Conservation (phyloP, 208 protist species). For the Trypanosoma boissoni region DNA sequence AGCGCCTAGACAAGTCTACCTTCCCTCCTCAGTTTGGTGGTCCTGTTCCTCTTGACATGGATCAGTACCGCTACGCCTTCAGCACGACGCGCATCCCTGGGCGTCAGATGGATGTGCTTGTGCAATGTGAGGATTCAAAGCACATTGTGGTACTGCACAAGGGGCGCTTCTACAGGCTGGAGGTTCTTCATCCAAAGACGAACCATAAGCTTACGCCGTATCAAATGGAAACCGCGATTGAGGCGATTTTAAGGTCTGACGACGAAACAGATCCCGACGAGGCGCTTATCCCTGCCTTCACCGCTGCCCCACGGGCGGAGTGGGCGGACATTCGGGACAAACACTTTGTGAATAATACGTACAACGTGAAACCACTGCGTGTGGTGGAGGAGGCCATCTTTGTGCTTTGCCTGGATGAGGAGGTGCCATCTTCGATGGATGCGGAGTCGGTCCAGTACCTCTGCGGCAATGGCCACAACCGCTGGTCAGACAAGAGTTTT, state of each 20-base stretch:
- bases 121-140: constrained; percentile 48
- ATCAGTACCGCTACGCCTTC: constrained; percentile 81
- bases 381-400: constrained; percentile 78
- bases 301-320: constrained; percentile 54
- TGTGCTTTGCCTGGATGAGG: constrained; percentile 71
- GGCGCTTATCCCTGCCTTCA: constrained; percentile 63
- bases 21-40: constrained; percentile 59
- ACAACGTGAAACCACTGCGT: constrained; percentile 61
- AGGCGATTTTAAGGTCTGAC: constrained; percentile 43
- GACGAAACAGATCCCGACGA: constrained; percentile 45
- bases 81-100: constrained; percentile 84
- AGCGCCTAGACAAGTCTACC: constrained; percentile 49
- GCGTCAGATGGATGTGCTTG: constrained; percentile 63
- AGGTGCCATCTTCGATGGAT: constrained; percentile 9
- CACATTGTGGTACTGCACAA: constrained; percentile 78
- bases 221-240: constrained; percentile 48
- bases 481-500: constrained; percentile 86
- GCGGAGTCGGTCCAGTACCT: constrained; percentile 36
- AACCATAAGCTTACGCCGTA: constrained; percentile 49
- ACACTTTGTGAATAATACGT: constrained; percentile 63
- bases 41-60: constrained; percentile 80
- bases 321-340: constrained; percentile 73
- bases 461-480: constrained; percentile 62
- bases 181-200: constrained; percentile 44
- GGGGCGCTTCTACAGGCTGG: constrained; percentile 63